A percentile compares a stretch with the other conserved stretches of the same genome.
Evolutionary conservation across 2,329 filamentous ascomycete species (phyloP).

Genomic region (Ceratocystis ficicola): DNA sequence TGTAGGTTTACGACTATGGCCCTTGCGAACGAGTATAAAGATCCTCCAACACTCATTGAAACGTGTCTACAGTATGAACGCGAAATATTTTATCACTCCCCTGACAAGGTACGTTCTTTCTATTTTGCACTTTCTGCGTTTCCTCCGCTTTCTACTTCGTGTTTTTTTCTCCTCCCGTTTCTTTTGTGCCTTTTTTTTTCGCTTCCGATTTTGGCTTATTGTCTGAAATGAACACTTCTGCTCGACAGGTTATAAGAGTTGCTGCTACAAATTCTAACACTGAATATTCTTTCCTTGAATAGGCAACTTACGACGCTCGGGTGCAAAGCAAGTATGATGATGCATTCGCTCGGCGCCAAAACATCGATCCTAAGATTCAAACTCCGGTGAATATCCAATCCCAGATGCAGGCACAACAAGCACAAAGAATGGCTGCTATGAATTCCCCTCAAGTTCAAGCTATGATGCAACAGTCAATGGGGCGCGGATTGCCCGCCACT

Average conservation of each 20-base stretch:
- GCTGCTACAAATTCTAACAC: background rate
- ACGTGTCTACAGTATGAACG: slow-evolving; percentile 39
- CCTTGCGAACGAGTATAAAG: slow-evolving; percentile 34
- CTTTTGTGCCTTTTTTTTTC: background rate
- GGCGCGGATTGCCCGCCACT: slow-evolving; percentile 28
- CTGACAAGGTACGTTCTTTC: slow-evolving; percentile 36
- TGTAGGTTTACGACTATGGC: slow-evolving; percentile 41
- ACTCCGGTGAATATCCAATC: slow-evolving; percentile 1
- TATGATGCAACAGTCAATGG: slow-evolving; percentile 22
- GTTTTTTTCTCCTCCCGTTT: background rate
- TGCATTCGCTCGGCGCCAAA: slow-evolving; percentile 40
- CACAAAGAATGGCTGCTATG: background rate
- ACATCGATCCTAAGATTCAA: slow-evolving; percentile 37
- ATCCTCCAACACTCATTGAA: slow-evolving; percentile 33
- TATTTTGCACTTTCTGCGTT: background rate
- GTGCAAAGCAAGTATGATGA: slow-evolving; percentile 38
- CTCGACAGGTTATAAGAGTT: background rate
- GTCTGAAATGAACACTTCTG: background rate
- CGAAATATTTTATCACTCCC: slow-evolving; percentile 35
- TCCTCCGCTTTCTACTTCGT: background rate
- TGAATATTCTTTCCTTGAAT: slow-evolving; percentile 9
- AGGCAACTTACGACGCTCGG: slow-evolving; percentile 41
- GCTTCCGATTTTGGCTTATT: background rate
- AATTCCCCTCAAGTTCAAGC: slow-evolving; percentile 10
- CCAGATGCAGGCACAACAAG: slow-evolving; percentile 9